A percentile compares a stretch with the other conserved stretches of the same genome.
phyloP scores from a whole-genome alignment of 345 rosid genomes.

The Euphorbia peplus region DNA sequence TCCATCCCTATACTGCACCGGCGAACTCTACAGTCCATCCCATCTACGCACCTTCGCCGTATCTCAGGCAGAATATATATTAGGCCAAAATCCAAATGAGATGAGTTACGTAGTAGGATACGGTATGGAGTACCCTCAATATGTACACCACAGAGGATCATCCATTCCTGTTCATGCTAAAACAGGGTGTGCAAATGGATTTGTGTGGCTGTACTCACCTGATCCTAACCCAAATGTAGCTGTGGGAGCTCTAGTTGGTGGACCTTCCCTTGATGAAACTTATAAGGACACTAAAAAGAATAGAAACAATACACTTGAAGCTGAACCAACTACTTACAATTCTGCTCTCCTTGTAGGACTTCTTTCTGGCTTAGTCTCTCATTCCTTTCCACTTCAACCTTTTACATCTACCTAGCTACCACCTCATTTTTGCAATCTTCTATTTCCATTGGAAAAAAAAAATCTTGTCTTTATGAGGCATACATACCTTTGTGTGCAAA shows the following conservation, averaged over 20 bases:
- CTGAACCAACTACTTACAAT: slow-evolving; percentile 24
- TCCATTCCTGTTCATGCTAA: slow-evolving; percentile 21
- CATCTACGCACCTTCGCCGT: slow-evolving; percentile 21
- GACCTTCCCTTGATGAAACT: slow-evolving; percentile 22
- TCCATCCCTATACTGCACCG: slow-evolving; percentile 22
- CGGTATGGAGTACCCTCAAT: slow-evolving; percentile 14
- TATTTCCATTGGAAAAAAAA: too few relatives aligned
- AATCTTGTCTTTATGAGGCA: too few relatives aligned
- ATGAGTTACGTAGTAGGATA: slow-evolving; percentile 25
- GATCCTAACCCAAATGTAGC: slow-evolving; percentile 25
- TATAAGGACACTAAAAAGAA: slow-evolving; percentile 14
- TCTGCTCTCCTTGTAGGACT: slow-evolving; percentile 23
- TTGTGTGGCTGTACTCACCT: slow-evolving; percentile 18
- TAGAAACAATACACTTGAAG: slow-evolving; percentile 14
- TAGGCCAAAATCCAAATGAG: slow-evolving; percentile 27
- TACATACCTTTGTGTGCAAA: too few relatives aligned
- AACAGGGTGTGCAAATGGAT: slow-evolving; percentile 15
- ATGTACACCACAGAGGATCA: slow-evolving; percentile 25
- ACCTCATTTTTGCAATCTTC: too few relatives aligned
- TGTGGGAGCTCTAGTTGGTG: slow-evolving; percentile 22
- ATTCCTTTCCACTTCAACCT: slow-evolving; percentile 3
- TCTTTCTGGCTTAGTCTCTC: slow-evolving; percentile 19
- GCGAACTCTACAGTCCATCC: slow-evolving; percentile 15
- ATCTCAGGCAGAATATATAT: slow-evolving; percentile 22
- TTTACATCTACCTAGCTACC: background rate